Percentiles rank a stretch among this genome's conserved stretches.
Evolutionary conservation across 179 eudicot genomes (phyloP).

Genomic region (Actinidia chinensis): DNA sequence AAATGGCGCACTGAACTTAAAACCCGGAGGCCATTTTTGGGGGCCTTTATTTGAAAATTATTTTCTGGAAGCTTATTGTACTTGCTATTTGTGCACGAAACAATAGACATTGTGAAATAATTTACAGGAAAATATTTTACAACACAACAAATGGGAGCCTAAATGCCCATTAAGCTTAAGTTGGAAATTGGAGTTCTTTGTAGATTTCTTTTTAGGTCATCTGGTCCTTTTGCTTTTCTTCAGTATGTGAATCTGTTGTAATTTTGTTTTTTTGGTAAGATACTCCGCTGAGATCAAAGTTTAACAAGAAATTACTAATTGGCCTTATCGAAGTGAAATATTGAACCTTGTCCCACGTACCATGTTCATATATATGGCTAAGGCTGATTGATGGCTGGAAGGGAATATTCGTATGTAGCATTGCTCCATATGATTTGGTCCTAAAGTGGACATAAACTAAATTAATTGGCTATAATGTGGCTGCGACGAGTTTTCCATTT

Average conservation of each 20-base stretch:
- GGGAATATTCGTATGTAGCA: slow-evolving; percentile 67
- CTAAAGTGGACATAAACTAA: slow-evolving; percentile 4
- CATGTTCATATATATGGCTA: slow-evolving; percentile 81
- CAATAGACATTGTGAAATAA: background rate
- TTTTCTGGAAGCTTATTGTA: too few species aligned
- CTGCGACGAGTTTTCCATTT: slow-evolving; percentile 87
- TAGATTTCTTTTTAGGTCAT: background rate
- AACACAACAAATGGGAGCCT: too few species aligned
- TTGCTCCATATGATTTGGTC: background rate
- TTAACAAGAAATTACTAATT: slow-evolving; percentile 83
- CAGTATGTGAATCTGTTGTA: slow-evolving; percentile 1
- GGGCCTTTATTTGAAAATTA: too few species aligned
- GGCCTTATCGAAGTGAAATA: slow-evolving; percentile 76
- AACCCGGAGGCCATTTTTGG: too few species aligned
- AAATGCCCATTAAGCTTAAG: background rate
- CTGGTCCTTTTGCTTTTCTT: background rate
- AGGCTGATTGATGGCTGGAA: slow-evolving; percentile 88
- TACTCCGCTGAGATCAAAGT: slow-evolving; percentile 92
- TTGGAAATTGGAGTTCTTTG: background rate
- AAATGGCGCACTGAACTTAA: too few species aligned
- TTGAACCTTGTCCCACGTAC: slow-evolving; percentile 83
- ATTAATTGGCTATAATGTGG: slow-evolving; percentile 34
- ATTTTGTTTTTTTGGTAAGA: slow-evolving; percentile 44
- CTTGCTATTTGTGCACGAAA: background rate
- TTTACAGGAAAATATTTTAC: too few species aligned